Percentiles rank a stretch among this genome's conserved stretches.
These are phyloP conservation scores for Clitopilus hobsonii DNA, from an alignment of 768 basidiomycete species.

Conservation along the genomic window DNA sequence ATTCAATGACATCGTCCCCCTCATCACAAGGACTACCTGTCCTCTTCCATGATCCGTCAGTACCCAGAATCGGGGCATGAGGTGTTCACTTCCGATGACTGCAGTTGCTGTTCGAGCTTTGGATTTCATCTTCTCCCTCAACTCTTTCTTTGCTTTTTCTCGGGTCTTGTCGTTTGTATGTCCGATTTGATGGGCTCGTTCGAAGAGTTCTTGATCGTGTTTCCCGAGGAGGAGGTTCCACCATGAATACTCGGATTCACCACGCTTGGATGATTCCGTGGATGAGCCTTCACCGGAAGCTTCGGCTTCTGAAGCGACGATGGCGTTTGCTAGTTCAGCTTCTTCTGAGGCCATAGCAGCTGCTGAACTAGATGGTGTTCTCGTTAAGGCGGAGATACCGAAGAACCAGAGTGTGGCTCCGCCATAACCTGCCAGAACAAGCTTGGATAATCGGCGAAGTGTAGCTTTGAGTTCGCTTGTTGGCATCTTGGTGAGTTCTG, in stretches of 20 bases:
- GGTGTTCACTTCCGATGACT: conserved; percentile 46
- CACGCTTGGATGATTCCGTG: conserved; percentile 12
- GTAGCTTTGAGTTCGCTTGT: conserved; percentile 59
- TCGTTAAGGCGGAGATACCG: conserved; percentile 47
- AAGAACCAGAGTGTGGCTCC: conserved; percentile 81
- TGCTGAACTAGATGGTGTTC: conserved; percentile 23
- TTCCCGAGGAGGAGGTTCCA: conserved; percentile 79
- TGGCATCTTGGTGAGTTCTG: conserved; percentile 19
- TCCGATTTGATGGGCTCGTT: conserved; percentile 44
- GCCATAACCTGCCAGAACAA: conserved; percentile 82
- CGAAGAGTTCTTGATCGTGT: conserved; percentile 81
- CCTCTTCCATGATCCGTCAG: conserved; percentile 72
- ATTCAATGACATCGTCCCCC: conserved; percentile 84
- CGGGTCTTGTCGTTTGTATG: conserved; percentile 9
- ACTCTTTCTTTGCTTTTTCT: conserved; percentile 24
- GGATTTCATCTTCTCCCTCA: conserved; percentile 41
- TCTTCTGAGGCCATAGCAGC: conserved; percentile 52
- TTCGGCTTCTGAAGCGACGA: conserved; percentile 70
- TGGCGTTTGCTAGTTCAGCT: conserved; percentile 55
- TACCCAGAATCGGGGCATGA: conserved; percentile 85
- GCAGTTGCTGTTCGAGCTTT: conserved; percentile 52
- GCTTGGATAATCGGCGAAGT: conserved; percentile 74
- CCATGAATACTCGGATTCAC: conserved; percentile 58
- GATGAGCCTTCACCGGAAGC: conserved; percentile 38
- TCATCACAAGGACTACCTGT: conserved; percentile 72